Evolutionary conservation across 306 rosid species (phyloP), one percentile per base, ranked within the genome.

Genomic region (Canavalia gladiata): DNA sequence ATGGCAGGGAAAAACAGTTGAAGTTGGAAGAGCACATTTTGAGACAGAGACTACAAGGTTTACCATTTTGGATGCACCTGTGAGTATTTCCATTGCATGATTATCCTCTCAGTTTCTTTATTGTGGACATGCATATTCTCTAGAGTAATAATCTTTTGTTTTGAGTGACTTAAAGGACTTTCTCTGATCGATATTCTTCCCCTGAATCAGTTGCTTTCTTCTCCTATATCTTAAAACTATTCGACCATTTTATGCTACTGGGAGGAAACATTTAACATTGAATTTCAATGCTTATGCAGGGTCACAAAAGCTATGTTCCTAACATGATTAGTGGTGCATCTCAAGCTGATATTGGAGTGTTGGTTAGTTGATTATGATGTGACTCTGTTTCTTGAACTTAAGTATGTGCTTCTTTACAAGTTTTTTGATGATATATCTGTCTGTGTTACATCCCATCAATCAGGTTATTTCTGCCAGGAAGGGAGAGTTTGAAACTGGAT

Each of bases 291-390:
- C 1, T 81, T 60, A 29, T 80, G 77, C 87, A 96, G 99, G 99
- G 99, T 78, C 99, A 96, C 92, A 96, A 96, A 87, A 96, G 98
- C 83, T 96, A 96, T 86, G 99, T 96, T 30, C 99, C 99, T 67
- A 96, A 96, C 84, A 96, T 96, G 99, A 96, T 96, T 68, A 93
- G 99, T 68, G 99, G 99, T 77, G 99, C 99, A 60, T 87, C 99
- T 60, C 99, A 96, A 88, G 99, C 99, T 69, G 99, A 96, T 83
- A 79, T 96, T 52, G 99, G 99, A 82, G 98, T 96, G 45, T 87
- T 96, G 92, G 99, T 96, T 79, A 86, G 98, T 87, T 73, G 79
- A 75, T 72, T 62, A n/a, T 76, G 11, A 52, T 50, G 54, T 67
- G 50, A 39, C 33, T 12, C 13, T 51, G 71, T 84, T 51, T 69